Evolutionary conservation across 768 basidiomycete genomes (phyloP).

Genomic region (Kwoniella mangroviensis): DNA sequence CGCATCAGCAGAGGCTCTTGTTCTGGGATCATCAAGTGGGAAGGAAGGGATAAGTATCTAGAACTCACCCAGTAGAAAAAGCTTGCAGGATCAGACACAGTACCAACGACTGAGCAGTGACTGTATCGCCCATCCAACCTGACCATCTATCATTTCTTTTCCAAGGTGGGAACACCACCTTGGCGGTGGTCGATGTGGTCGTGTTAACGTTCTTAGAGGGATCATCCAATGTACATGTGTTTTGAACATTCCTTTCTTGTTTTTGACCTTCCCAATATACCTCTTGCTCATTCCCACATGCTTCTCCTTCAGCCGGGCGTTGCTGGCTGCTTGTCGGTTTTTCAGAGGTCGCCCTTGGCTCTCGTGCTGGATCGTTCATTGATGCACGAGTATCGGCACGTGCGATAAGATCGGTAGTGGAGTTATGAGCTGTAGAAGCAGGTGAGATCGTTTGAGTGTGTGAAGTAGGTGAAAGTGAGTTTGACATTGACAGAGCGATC

Average conservation of each 20-base stretch:
- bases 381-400: background rate
- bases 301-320: no score
- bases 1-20: background rate
- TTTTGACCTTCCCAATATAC: conserved; percentile 12
- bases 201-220: no score
- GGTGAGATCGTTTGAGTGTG: conserved; percentile 1
- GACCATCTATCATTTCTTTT: conserved; percentile 26
- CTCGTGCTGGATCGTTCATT: background rate
- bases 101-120: conserved; percentile 31
- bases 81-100: conserved; percentile 39
- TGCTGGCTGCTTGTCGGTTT: background rate
- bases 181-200: background rate
- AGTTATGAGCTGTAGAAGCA: conserved; percentile 3
- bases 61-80: conserved; percentile 43
- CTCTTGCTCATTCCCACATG: background rate
- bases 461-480: background rate
- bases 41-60: background rate
- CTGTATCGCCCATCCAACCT: conserved; percentile 35
- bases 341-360: background rate
- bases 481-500: background rate
- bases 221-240: background rate
- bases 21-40: background rate
- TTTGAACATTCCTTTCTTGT: background rate
- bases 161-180: conserved; percentile 29
- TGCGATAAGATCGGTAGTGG: conserved; percentile 6